phyloP scores from a whole-genome alignment of 1,284 basidiomycete species.

The Apiotrichum veenhuisii region DNA sequence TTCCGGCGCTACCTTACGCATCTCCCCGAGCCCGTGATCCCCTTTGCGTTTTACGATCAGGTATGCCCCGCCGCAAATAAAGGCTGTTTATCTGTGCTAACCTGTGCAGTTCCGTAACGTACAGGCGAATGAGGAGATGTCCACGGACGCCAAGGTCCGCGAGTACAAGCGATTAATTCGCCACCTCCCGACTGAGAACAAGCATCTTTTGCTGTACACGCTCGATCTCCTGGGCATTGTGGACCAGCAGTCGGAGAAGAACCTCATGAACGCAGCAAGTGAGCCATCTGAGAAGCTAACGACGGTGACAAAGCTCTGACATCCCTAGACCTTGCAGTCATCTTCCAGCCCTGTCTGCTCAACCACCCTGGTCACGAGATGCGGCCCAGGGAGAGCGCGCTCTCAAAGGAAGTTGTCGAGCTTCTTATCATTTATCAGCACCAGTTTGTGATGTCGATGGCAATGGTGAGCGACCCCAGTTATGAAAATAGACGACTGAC shows the following conservation, averaged over 20 bases:
- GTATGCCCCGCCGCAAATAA: slow-evolving; percentile 56
- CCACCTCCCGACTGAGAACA: slow-evolving; percentile 78
- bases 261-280: slow-evolving; percentile 95
- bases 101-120: slow-evolving; percentile 70
- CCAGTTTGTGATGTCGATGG: slow-evolving; percentile 43
- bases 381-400: slow-evolving; percentile 72
- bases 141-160: slow-evolving; percentile 63
- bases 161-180: slow-evolving; percentile 82
- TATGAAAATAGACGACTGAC: too few species aligned
- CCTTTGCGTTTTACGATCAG: slow-evolving; percentile 66
- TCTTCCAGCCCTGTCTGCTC: slow-evolving; percentile 88
- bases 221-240: slow-evolving; percentile 94
- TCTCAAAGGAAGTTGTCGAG: slow-evolving; percentile 86
- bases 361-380: slow-evolving; percentile 82
- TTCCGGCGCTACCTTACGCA: slow-evolving; percentile 92
- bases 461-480: slow-evolving; percentile 23
- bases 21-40: slow-evolving; percentile 65
- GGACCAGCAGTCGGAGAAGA: slow-evolving; percentile 82
- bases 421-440: slow-evolving; percentile 70
- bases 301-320: slow-evolving; percentile 5
- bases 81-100: background rate
- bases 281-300: slow-evolving; percentile 34
- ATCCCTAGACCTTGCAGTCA: slow-evolving; percentile 81
- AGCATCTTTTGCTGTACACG: slow-evolving; percentile 92
- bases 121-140: slow-evolving; percentile 47